These are phyloP conservation scores for Annulohypoxylon maeteangense DNA, from an alignment of 495 filamentous ascomycete genomes.

Conservation along the genomic window DNA sequence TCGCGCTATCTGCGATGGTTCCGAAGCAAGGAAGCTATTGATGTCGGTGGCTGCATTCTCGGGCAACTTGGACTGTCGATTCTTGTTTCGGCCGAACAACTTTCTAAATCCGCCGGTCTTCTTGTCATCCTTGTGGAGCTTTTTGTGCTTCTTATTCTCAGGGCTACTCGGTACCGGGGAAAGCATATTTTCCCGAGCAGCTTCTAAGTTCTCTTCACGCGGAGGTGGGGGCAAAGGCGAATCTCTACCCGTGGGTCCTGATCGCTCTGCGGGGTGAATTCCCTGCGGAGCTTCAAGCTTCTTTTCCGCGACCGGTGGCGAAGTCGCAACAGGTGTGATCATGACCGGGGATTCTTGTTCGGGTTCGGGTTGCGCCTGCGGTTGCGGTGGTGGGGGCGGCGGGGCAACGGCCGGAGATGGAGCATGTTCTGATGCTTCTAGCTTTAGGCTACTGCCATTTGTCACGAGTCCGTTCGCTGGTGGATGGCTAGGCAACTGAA, in stretches of 20 bases:
- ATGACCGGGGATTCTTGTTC: slow-evolving; percentile 16
- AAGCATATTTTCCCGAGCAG: slow-evolving; percentile 53
- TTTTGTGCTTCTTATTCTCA: slow-evolving; percentile 61
- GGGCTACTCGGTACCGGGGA: slow-evolving; percentile 59
- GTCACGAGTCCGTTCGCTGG: slow-evolving; percentile 29
- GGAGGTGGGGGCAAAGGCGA: slow-evolving; percentile 54
- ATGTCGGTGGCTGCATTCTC: slow-evolving; percentile 58
- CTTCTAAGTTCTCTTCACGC: slow-evolving; percentile 52
- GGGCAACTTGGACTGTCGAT: slow-evolving; percentile 60
- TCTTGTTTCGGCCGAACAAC: slow-evolving; percentile 72
- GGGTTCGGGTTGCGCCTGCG: slow-evolving; percentile 5
- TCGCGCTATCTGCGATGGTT: slow-evolving; percentile 33
- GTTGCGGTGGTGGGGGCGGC: too few species aligned
- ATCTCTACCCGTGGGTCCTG: slow-evolving; percentile 45
- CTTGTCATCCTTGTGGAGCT: slow-evolving; percentile 67
- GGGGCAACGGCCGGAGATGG: slow-evolving; percentile 31
- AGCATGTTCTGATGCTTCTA: slow-evolving; percentile 51
- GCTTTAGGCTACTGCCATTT: slow-evolving; percentile 46
- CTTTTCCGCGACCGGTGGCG: slow-evolving; percentile 46
- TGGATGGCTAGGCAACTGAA: slow-evolving; percentile 46
- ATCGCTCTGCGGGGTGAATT: slow-evolving; percentile 52
- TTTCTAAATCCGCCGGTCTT: slow-evolving; percentile 65
- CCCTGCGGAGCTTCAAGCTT: slow-evolving; percentile 48
- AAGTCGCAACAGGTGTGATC: slow-evolving; percentile 16
- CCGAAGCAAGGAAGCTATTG: slow-evolving; percentile 47